phyloP scores from a whole-genome alignment of 208 protist species.

The Herpetomonas muscarum region DNA sequence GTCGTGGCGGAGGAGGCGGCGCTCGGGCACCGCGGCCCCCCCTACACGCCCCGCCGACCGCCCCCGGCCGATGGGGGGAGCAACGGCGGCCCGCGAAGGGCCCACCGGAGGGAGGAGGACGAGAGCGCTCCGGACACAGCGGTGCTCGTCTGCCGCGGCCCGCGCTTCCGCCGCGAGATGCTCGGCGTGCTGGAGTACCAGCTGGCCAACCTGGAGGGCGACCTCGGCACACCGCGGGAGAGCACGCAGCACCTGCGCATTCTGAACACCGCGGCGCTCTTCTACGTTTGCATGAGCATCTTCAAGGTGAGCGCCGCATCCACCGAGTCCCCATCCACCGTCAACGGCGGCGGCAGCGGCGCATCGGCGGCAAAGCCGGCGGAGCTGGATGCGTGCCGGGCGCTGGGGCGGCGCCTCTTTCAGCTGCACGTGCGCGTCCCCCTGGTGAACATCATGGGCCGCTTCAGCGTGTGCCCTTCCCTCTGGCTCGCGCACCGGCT shows the following conservation, averaged over 20 bases:
- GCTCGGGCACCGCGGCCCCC: not conserved
- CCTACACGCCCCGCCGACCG: not conserved
- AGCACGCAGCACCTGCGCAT: conserved; percentile 24
- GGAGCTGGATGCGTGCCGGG: conserved; percentile 7
- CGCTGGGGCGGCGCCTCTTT: conserved; percentile 7
- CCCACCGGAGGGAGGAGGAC: too few relatives aligned
- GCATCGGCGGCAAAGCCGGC: not conserved
- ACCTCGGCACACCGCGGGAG: conserved; percentile 6
- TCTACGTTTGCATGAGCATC: conserved; percentile 41
- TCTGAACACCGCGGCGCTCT: conserved; percentile 61
- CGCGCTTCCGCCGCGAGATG: conserved; percentile 4
- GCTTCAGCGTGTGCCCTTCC: conserved; percentile 26
- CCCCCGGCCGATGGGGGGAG: not conserved
- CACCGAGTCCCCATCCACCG: too few relatives aligned
- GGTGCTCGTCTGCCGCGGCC: conserved; percentile 5
- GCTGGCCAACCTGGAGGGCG: conserved; percentile 11
- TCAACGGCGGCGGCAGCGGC: too few relatives aligned
- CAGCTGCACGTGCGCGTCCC: conserved; percentile 11
- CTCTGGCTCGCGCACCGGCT: conserved; percentile 1
- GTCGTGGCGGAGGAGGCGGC: not conserved
- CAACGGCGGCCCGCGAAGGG: not conserved
- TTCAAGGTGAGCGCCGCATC: too few relatives aligned
- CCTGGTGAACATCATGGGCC: conserved; percentile 1
- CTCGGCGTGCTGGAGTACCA: conserved; percentile 12
- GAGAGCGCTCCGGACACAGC: conserved; percentile 5